These are phyloP conservation scores for Trichoderma sp. DNA, from an alignment of 2,329 filamentous ascomycete genomes.

Conservation along the genomic window DNA sequence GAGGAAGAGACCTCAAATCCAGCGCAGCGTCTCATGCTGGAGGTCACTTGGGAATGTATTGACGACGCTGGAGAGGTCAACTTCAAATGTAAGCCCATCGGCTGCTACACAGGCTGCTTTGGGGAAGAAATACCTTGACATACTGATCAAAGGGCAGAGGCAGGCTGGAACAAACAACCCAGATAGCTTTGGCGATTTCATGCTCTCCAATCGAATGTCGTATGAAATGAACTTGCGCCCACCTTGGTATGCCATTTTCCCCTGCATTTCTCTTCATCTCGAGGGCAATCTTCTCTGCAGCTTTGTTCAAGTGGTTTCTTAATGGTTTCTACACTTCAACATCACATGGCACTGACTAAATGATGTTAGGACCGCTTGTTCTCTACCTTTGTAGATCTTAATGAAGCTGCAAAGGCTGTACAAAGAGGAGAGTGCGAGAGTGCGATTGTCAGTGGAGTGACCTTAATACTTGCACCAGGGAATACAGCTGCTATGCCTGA, in stretches of 20 bases:
- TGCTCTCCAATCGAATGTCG: background rate
- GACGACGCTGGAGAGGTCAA: background rate
- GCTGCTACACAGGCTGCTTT: background rate
- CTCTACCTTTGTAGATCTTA: background rate
- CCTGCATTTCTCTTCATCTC: background rate
- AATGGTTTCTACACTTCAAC: background rate
- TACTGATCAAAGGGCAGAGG: background rate
- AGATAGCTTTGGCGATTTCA: background rate
- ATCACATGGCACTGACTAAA: background rate
- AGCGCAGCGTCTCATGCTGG: background rate
- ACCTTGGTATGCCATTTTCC: background rate
- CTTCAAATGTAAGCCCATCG: background rate
- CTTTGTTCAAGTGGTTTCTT: background rate
- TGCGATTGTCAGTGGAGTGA: background rate
- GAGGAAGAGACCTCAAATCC: background rate
- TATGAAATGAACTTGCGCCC: background rate
- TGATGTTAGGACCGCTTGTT: background rate
- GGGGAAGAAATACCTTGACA: background rate
- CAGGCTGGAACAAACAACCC: background rate
- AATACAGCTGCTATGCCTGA: background rate
- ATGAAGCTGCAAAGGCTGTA: background rate
- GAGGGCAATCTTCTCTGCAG: background rate
- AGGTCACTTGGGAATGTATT: background rate
- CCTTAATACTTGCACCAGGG: background rate
- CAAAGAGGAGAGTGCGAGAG: background rate